Evolutionary conservation across 1,139 yeast genomes (phyloP).

Genomic region (Taphrina sp.): DNA sequence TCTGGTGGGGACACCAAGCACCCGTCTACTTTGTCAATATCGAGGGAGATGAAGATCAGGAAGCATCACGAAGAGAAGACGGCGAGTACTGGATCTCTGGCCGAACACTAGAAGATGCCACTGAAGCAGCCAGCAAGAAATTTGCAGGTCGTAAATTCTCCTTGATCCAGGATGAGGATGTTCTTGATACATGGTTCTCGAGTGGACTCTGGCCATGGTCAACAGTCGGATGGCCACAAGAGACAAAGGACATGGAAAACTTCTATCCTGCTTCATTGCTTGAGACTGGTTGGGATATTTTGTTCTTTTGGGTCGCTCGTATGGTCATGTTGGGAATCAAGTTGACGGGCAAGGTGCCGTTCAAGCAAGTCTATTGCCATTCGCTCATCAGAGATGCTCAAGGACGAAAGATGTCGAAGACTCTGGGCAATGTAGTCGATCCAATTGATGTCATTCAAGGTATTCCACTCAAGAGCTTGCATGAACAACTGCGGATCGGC

Average conservation of each 20-base stretch:
- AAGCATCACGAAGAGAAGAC: slow-evolving; percentile 45
- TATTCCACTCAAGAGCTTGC: slow-evolving; percentile 73
- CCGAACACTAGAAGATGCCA: slow-evolving; percentile 76
- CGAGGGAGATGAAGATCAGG: slow-evolving; percentile 53
- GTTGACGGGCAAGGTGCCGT: slow-evolving; percentile 87
- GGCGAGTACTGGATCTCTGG: slow-evolving; percentile 91
- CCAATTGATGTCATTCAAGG: slow-evolving; percentile 93
- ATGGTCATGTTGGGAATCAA: slow-evolving; percentile 91
- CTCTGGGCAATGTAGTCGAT: slow-evolving; percentile 93
- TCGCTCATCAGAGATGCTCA: slow-evolving; percentile 98
- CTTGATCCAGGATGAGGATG: slow-evolving; percentile 89
- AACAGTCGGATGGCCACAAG: slow-evolving; percentile 92
- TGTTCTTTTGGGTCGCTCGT: slow-evolving; percentile 98
- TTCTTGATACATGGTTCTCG: slow-evolving; percentile 97
- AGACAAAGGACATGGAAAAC: slow-evolving; percentile 65
- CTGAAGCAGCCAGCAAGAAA: slow-evolving; percentile 68
- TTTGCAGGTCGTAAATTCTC: slow-evolving; percentile 70
- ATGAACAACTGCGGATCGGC: slow-evolving; percentile 72
- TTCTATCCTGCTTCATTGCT: slow-evolving; percentile 90
- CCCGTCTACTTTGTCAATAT: slow-evolving; percentile 86
- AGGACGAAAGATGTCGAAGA: slow-evolving; percentile 98
- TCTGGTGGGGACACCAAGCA: slow-evolving; percentile 99
- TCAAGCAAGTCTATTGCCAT: slow-evolving; percentile 96
- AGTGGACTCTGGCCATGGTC: slow-evolving; percentile 98
- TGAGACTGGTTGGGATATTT: slow-evolving; percentile 99